Conservation (phyloP, 176 grass and related monocot genomes). For the Raddia distichophylla region DNA sequence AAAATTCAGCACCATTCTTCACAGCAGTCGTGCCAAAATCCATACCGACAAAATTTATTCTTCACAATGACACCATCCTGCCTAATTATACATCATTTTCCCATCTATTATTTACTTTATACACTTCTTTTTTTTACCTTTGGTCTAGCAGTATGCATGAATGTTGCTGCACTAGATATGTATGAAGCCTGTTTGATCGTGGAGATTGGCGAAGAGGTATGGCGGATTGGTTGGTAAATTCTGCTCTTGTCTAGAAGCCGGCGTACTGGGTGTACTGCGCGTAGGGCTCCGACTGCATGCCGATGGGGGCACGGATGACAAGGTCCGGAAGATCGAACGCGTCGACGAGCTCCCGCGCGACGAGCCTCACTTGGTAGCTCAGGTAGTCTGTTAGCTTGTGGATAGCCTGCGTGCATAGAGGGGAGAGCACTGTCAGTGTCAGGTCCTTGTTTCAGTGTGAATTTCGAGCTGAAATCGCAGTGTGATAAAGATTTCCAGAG, state of each 20-base stretch:
- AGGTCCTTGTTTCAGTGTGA: constrained; percentile 17
- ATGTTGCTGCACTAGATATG: constrained; percentile 14
- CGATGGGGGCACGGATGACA: constrained; percentile 85
- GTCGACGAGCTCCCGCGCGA: constrained; percentile 73
- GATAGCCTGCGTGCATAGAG: constrained; percentile 65
- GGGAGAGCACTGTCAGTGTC: constrained; percentile 29
- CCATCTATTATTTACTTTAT: constrained; percentile 30
- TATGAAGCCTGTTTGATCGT: neutral
- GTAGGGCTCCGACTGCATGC: constrained; percentile 84
- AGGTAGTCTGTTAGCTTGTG: constrained; percentile 90
- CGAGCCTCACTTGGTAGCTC: constrained; percentile 90
- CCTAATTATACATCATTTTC: constrained; percentile 25
- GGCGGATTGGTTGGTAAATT: neutral
- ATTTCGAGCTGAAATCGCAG: constrained; percentile 7
- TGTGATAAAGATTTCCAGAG: neutral
- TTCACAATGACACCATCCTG: constrained; percentile 15
- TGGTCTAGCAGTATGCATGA: neutral
- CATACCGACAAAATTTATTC: constrained; percentile 17
- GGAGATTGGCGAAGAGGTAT: neutral
- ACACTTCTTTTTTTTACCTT: constrained; percentile 4
- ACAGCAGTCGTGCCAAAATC: neutral
- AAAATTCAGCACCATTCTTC: neutral
- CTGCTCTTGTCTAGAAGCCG: constrained; percentile 59
- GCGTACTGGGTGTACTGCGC: constrained; percentile 76
- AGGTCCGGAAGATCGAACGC: constrained; percentile 88